These are phyloP conservation scores for Aegilops speltoides DNA, from an alignment of 176 grass and related monocot genomes.

Conservation along the genomic window DNA sequence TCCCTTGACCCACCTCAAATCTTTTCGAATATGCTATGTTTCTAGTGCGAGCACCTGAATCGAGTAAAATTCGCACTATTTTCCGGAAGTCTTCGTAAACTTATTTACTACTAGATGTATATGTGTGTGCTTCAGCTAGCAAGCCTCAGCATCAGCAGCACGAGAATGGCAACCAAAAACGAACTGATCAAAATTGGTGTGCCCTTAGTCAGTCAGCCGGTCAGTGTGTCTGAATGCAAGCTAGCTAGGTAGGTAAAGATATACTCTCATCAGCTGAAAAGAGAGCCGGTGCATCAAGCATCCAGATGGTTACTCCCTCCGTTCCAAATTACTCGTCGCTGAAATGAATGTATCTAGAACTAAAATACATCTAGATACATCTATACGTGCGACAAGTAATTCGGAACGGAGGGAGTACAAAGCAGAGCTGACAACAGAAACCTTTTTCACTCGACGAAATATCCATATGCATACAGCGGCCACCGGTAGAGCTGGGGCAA, in stretches of 20 bases:
- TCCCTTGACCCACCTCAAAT: no score
- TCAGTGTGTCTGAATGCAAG: background rate
- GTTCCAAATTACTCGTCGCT: no score
- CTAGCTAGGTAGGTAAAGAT: no score
- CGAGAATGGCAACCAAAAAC: background rate
- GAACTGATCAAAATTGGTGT: no score
- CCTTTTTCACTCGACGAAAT: background rate
- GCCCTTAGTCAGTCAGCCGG: background rate
- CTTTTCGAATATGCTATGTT: no score
- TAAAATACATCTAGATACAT: no score
- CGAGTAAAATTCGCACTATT: background rate
- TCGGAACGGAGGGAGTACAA: background rate
- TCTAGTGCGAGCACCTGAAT: background rate
- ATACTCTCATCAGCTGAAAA: background rate
- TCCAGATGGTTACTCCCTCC: no score
- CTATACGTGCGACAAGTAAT: no score
- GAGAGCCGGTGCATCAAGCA: background rate
- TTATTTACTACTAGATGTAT: no score
- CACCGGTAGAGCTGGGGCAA: background rate
- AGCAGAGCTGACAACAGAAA: conserved; percentile 8
- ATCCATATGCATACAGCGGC: background rate
- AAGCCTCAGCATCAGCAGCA: background rate
- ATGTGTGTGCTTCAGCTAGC: background rate
- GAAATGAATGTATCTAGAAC: no score
- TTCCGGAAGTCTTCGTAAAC: no score